Conservation (phyloP, 805 yeast genomes). For the Naumovozyma dairenensis region DNA sequence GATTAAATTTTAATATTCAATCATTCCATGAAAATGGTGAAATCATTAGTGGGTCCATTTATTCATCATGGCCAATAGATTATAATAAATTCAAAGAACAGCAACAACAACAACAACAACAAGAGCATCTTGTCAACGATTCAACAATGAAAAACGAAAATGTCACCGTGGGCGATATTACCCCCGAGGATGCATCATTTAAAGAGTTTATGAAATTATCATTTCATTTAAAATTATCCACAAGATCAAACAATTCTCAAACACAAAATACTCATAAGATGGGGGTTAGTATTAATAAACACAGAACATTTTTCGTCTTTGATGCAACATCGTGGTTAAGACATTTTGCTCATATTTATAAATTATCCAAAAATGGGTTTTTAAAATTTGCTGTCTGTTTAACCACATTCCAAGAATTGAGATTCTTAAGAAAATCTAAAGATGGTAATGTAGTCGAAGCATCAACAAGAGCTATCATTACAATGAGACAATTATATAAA, state of each 20-base stretch:
- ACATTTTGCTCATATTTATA: constrained; percentile 68
- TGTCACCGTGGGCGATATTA: no score
- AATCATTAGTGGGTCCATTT: constrained; percentile 26
- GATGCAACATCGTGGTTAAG: constrained; percentile 78
- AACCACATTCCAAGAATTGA: constrained; percentile 67
- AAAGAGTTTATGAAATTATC: no score
- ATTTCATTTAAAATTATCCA: no score
- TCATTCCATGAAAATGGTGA: constrained; percentile 29
- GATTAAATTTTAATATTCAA: constrained; percentile 18
- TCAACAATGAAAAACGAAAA: no score
- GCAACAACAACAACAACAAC: background rate
- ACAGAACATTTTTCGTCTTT: constrained; percentile 48
- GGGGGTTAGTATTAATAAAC: no score
- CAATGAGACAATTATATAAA: constrained; percentile 53
- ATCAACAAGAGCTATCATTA: constrained; percentile 71
- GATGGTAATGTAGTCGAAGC: constrained; percentile 71
- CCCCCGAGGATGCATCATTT: no score
- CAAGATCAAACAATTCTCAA: no score
- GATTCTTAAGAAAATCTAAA: constrained; percentile 59
- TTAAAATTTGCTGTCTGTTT: constrained; percentile 58
- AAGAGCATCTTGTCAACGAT: no score
- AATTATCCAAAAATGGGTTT: constrained; percentile 51
- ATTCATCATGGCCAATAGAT: constrained; percentile 20
- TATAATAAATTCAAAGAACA: background rate
- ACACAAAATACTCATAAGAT: background rate